These are phyloP conservation scores for Incumbomyces lentus DNA, from an alignment of 2,329 filamentous ascomycete species.

Conservation along the genomic window DNA sequence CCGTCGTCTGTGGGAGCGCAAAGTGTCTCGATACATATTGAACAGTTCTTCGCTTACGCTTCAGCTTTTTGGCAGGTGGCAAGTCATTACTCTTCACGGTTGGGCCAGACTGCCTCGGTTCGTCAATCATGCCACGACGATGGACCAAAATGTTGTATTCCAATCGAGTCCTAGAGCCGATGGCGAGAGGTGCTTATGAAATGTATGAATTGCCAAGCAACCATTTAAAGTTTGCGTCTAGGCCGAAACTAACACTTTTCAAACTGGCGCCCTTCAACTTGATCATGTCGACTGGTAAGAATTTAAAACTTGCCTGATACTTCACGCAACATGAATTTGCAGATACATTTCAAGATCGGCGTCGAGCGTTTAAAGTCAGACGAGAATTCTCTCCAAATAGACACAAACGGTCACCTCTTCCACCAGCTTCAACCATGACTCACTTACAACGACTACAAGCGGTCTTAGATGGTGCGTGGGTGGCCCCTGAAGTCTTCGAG, in stretches of 20 bases:
- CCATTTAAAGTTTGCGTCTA: too few relatives aligned
- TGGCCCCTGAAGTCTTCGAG: slow-evolving; percentile 23
- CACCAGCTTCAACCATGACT: neutral
- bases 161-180: neutral
- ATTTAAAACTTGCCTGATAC: too few relatives aligned
- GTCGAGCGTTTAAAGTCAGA: too few relatives aligned
- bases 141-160: neutral
- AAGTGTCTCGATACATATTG: slow-evolving; percentile 20
- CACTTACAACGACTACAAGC: neutral
- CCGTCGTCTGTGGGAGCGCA: neutral
- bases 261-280: too few relatives aligned
- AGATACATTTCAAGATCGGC: too few relatives aligned
- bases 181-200: neutral
- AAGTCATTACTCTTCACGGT: slow-evolving; percentile 1
- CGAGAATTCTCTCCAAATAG: too few relatives aligned
- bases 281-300: too few relatives aligned
- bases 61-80: neutral
- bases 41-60: slow-evolving; percentile 9
- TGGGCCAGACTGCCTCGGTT: too few relatives aligned
- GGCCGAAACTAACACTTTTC: too few relatives aligned
- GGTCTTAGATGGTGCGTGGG: neutral
- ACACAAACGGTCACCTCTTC: too few relatives aligned
- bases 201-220: neutral
- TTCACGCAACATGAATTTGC: too few relatives aligned
- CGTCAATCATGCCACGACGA: neutral